Conservation (phyloP, 345 rosid species). For the Viola odorata region DNA sequence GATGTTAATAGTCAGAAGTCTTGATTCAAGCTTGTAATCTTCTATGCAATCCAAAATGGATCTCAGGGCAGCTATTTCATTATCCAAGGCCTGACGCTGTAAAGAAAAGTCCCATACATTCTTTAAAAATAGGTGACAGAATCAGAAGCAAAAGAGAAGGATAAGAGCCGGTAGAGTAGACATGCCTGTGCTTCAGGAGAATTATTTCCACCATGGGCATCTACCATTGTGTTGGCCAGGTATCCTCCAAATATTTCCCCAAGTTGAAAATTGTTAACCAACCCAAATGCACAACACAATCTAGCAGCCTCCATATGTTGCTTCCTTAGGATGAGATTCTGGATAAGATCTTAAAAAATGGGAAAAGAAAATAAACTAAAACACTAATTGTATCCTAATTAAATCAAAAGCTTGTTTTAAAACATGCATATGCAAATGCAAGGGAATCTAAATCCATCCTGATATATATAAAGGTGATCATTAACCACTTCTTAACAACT, state of each 20-base stretch:
- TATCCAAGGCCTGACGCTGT: slow-evolving; percentile 21
- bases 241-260: background rate
- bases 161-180: background rate
- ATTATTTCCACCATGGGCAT: background rate
- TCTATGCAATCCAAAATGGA: slow-evolving; percentile 18
- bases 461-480: too few relatives aligned
- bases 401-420: too few relatives aligned
- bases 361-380: background rate
- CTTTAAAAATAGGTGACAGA: background rate
- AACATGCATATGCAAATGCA: too few relatives aligned
- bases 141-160: too few relatives aligned
- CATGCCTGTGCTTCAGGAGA: background rate
- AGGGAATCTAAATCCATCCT: too few relatives aligned
- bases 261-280: background rate
- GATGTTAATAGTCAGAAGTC: background rate
- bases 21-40: slow-evolving; percentile 21
- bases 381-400: too few relatives aligned
- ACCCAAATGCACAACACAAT: background rate
- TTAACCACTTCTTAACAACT: too few relatives aligned
- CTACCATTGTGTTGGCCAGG: background rate
- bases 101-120: background rate
- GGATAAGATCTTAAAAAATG: background rate
- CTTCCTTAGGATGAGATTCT: background rate
- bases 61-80: slow-evolving; percentile 12
- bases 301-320: background rate